Evolutionary conservation across 768 basidiomycete species (phyloP).

Genomic region (Cyathus striatus): DNA sequence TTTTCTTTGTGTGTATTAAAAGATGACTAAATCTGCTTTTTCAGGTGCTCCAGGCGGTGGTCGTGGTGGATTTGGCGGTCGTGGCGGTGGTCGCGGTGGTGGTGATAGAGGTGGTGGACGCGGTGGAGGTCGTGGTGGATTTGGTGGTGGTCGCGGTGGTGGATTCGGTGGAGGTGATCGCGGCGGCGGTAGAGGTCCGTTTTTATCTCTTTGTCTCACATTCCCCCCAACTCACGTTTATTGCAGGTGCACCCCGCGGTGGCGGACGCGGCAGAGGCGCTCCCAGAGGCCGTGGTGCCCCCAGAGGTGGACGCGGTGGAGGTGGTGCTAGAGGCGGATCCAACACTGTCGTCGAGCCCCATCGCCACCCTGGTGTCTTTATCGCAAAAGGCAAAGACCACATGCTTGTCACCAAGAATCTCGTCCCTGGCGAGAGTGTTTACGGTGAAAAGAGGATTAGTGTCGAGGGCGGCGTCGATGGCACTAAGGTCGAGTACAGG

Average conservation of each 20-base stretch:
- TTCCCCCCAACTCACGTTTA: neutral
- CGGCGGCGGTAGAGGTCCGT: conserved; percentile 34
- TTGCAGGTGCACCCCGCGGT: conserved; percentile 29
- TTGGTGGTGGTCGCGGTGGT: conserved; percentile 22
- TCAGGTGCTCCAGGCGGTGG: conserved; percentile 66
- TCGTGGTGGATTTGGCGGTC: conserved; percentile 66
- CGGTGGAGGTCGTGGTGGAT: conserved; percentile 24
- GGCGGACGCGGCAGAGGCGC: conserved; percentile 37
- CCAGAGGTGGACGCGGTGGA: conserved; percentile 42
- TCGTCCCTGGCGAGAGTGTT: conserved; percentile 95
- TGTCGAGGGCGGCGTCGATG: conserved; percentile 70
- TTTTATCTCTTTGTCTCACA: conserved; percentile 2
- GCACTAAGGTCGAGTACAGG: conserved; percentile 90
- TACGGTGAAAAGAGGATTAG: conserved; percentile 98
- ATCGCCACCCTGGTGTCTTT: conserved; percentile 92
- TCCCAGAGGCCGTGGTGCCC: conserved; percentile 30
- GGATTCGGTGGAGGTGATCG: conserved; percentile 33
- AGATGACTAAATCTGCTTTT: too few relatives aligned
- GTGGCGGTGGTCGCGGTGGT: conserved; percentile 34
- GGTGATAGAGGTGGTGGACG: conserved; percentile 32
- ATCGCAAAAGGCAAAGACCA: conserved; percentile 97
- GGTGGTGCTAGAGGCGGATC: conserved; percentile 79
- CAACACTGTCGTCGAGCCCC: conserved; percentile 90
- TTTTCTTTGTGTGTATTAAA: too few relatives aligned
- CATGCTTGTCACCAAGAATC: conserved; percentile 94